A percentile compares a stretch with the other conserved stretches of the same genome.
phyloP scores from a whole-genome alignment of 495 filamentous ascomycete species.

The Parathielavia appendiculata region DNA sequence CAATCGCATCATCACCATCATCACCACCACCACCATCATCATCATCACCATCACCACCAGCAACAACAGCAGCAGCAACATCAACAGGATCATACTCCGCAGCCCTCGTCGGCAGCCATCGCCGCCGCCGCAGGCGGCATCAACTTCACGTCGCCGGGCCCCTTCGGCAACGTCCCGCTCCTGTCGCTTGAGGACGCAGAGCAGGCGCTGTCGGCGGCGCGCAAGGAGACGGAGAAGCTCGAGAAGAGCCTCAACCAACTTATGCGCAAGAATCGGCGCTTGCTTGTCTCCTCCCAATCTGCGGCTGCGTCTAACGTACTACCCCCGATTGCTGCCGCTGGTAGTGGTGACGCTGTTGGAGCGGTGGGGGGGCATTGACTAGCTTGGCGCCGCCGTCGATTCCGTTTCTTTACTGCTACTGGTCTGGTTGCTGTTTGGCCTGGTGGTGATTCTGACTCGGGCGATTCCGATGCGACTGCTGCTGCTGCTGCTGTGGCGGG shows the following conservation, averaged over 20 bases:
- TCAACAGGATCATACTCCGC: neutral
- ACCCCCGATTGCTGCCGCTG: neutral
- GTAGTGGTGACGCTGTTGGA: neutral
- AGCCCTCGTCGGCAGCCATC: neutral
- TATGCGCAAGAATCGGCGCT: conserved; percentile 55
- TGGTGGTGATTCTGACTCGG: neutral
- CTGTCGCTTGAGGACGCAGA: conserved; percentile 60
- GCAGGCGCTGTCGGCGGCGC: conserved; percentile 47
- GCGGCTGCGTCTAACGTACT: neutral
- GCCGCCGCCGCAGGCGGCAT: neutral
- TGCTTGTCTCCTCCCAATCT: conserved; percentile 25
- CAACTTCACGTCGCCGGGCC: conserved; percentile 14
- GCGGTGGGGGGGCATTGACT: conserved; percentile 33
- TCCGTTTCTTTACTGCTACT: neutral
- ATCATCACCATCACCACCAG: conserved; percentile 8
- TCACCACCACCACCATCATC: neutral
- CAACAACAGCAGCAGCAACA: neutral
- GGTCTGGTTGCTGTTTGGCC: neutral
- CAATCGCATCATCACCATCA: neutral
- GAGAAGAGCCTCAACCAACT: conserved; percentile 62
- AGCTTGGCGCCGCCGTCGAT: conserved; percentile 1
- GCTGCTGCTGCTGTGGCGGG: neutral
- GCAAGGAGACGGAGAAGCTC: conserved; percentile 62
- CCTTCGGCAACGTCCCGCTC: conserved; percentile 45
- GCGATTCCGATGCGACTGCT: neutral